Evolutionary conservation across 73 alveolate genomes (phyloP), one percentile per base, ranked within the genome.

Genomic region (Stentor coeruleus): DNA sequence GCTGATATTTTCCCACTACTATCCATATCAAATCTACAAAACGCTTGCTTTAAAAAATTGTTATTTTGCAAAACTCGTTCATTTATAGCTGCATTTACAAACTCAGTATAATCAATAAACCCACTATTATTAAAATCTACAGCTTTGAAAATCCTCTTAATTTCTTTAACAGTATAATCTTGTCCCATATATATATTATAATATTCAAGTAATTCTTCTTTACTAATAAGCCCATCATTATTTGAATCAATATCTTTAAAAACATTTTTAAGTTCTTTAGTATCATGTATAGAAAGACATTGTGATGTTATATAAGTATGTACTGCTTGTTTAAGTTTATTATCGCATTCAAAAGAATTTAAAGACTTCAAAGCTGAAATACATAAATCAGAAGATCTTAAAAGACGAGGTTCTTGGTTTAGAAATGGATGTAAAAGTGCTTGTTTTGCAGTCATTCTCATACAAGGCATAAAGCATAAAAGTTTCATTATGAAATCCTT

Each of bases 21-120:
- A 26, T 89, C 90, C n/a, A 35, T 74, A 86, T 91, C 97, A 86
- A 88, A 89, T 11, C 83, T 38, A n/a, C 75, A 59, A 90, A 91
- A 91, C 3, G 95, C 95, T 72, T 85, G 88, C 55, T 58, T 37
- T 57, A 91, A 83, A 59, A 88, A 76, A 42, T 87, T 86, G 40
- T 91, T 84, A 3, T 82, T 66, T 15, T 75, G 38, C 42, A 84
- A 39, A 35, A 80, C 82, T 30, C 59, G 80, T 38, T 41, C 81
- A 3, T 40, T 76, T 26, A 90, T 59, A 20, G 60, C 26, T 2
- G 96, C 96, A 0, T 88, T 82, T 1, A 90, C 59, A 76, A 88
- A 91, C 76, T 91, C 97, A 38, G 94, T 58, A 77, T 90, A 92
- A 77, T 92, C 94, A n/a, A 92, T 85, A 36, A 58, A 81, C 26